Percentiles rank a stretch among this genome's conserved stretches.
Evolutionary conservation across 306 rosid species (phyloP).

Genomic region (Crataegus laevigata): DNA sequence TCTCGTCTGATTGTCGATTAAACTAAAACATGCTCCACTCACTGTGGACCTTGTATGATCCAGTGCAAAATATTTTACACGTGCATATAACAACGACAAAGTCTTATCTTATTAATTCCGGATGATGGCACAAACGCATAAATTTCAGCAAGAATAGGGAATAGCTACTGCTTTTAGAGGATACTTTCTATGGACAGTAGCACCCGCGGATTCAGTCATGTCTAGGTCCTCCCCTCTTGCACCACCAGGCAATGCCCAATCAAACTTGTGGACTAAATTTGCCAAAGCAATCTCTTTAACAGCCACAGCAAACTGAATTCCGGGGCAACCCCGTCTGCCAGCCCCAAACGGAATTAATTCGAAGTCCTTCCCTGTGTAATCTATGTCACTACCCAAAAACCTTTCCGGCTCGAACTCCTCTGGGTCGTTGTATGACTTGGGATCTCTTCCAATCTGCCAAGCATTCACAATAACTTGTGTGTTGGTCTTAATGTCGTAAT

Average conservation of each 20-base stretch:
- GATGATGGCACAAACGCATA: too few relatives aligned
- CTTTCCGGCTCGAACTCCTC: not conserved
- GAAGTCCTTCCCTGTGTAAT: not conserved
- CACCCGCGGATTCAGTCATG: not conserved
- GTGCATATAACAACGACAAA: too few relatives aligned
- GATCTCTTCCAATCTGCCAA: not conserved
- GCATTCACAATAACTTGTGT: not conserved
- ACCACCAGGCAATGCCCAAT: not conserved
- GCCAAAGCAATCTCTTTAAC: not conserved
- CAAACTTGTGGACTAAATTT: not conserved
- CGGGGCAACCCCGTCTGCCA: not conserved
- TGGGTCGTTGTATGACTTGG: not conserved
- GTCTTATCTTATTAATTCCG: too few relatives aligned
- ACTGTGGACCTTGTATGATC: too few relatives aligned
- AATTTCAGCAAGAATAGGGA: not conserved
- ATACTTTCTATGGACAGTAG: not conserved
- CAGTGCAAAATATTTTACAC: too few relatives aligned
- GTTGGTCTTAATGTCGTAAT: not conserved
- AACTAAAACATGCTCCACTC: too few relatives aligned
- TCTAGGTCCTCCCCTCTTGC: not conserved
- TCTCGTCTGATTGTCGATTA: too few relatives aligned
- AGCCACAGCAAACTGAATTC: not conserved
- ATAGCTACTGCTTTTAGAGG: not conserved
- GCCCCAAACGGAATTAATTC: not conserved
- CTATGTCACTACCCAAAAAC: not conserved